phyloP scores from a whole-genome alignment of 345 rosid genomes.

The Eucalyptus curtisii region DNA sequence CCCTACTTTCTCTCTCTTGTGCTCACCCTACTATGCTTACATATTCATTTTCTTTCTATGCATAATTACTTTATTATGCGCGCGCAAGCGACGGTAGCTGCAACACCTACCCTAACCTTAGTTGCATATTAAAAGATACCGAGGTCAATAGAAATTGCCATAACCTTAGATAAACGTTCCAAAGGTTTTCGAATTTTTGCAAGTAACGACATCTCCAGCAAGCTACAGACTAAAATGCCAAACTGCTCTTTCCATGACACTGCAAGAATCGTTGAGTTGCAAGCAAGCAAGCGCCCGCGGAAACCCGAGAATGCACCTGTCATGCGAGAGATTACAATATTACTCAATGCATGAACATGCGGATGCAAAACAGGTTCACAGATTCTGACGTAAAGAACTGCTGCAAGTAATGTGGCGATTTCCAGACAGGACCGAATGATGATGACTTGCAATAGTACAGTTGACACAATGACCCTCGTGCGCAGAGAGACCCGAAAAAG shows the following conservation, averaged over 20 bases:
- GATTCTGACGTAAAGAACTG: background rate
- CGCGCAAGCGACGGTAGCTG: rapidly evolving
- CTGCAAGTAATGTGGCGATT: background rate
- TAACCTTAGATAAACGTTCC: too few species aligned
- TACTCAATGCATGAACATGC: background rate
- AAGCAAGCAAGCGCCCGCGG: background rate
- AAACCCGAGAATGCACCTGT: background rate
- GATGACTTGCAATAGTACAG: background rate
- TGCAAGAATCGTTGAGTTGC: background rate
- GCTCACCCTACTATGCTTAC: background rate
- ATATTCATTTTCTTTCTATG: background rate
- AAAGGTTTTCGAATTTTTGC: background rate
- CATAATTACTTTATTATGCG: background rate
- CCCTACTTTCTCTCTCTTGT: background rate
- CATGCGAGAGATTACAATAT: background rate
- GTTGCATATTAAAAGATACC: too few species aligned
- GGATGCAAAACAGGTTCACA: background rate
- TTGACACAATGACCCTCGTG: too few species aligned
- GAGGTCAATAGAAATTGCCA: too few species aligned
- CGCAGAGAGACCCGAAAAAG: too few species aligned
- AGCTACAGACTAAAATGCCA: background rate
- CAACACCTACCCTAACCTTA: background rate
- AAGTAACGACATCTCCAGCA: background rate
- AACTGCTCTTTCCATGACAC: background rate
- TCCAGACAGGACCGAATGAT: background rate